Conservation (phyloP, 495 filamentous ascomycete species). For the Aspergillus carlsbadensis region DNA sequence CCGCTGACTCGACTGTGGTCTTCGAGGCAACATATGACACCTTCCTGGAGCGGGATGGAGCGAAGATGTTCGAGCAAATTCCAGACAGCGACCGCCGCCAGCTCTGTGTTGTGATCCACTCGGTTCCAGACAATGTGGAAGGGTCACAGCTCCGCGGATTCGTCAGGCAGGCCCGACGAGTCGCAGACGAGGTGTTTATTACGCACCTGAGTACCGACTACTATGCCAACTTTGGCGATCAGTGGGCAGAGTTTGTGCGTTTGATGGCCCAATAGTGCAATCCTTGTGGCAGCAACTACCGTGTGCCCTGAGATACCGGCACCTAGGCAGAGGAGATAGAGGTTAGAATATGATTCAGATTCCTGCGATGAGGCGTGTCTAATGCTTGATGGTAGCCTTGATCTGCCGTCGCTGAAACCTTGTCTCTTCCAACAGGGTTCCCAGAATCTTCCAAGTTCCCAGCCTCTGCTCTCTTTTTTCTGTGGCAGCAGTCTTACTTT, state of each 20-base stretch:
- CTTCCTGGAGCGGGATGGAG: slow-evolving; percentile 36
- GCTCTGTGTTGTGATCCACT: slow-evolving; percentile 44
- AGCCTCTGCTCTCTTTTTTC: too few species aligned
- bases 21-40: slow-evolving; percentile 46
- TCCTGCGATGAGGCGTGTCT: not conserved
- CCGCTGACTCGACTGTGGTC: slow-evolving; percentile 45
- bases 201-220: slow-evolving; percentile 43
- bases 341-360: too few species aligned
- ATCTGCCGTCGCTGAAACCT: too few species aligned
- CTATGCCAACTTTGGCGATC: slow-evolving; percentile 44
- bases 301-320: not conserved
- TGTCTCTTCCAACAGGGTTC: too few species aligned
- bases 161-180: slow-evolving; percentile 35
- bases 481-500: not conserved
- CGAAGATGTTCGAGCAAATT: slow-evolving; percentile 34
- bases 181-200: slow-evolving; percentile 45
- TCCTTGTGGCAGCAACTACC: not conserved
- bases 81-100: slow-evolving; percentile 33
- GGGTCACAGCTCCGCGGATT: slow-evolving; percentile 31
- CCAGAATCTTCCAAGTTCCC: not conserved
- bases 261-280: slow-evolving; percentile 32
- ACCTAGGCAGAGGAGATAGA: not conserved
- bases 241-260: slow-evolving; percentile 44
- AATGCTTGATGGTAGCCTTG: slow-evolving; percentile 4
- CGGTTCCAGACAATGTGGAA: slow-evolving; percentile 34